Percentiles rank a stretch among this genome's conserved stretches.
Evolutionary conservation across 2,329 filamentous ascomycete genomes (phyloP).

Genomic region (Ciborinia camelliae): DNA sequence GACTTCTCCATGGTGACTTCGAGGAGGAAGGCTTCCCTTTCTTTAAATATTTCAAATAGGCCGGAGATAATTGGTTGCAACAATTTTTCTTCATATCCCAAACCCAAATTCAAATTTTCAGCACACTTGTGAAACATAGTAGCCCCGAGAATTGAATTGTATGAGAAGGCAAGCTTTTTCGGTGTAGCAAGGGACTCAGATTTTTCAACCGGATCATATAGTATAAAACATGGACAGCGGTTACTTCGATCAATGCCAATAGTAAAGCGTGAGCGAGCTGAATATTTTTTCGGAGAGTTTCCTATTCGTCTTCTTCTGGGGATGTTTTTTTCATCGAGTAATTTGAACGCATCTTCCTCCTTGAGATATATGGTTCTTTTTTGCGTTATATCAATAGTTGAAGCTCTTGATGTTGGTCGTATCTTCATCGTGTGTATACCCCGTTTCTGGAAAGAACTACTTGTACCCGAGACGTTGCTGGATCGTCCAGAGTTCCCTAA

Average conservation of each 20-base stretch:
- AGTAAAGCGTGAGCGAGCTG: slow-evolving; percentile 51
- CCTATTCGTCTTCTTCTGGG: too few relatives aligned
- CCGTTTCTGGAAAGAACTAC: slow-evolving; percentile 46
- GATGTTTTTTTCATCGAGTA: slow-evolving; percentile 45
- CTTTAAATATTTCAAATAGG: slow-evolving; percentile 57
- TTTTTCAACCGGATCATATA: slow-evolving; percentile 45
- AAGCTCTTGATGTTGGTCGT: slow-evolving; percentile 17
- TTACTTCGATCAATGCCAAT: slow-evolving; percentile 63
- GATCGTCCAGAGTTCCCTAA: slow-evolving; percentile 44
- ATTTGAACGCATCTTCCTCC: slow-evolving; percentile 50
- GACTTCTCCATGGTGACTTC: slow-evolving; percentile 47
- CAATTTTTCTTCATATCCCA: slow-evolving; percentile 36
- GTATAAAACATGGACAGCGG: slow-evolving; percentile 59
- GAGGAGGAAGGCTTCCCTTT: slow-evolving; percentile 63
- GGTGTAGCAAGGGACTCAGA: slow-evolving; percentile 43
- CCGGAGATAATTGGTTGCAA: slow-evolving; percentile 40
- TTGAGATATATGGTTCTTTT: slow-evolving; percentile 54
- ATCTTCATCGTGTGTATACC: slow-evolving; percentile 47
- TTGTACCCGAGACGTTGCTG: slow-evolving; percentile 38
- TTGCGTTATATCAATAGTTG: slow-evolving; percentile 36
- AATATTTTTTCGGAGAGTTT: too few relatives aligned
- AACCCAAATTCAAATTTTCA: too few relatives aligned
- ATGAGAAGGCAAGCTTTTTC: slow-evolving; percentile 60
- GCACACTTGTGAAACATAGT: slow-evolving; percentile 44
- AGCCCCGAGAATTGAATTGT: slow-evolving; percentile 46